Evolutionary conservation across 1,284 basidiomycete species (phyloP).

Genomic region (Tremellales sp.): DNA sequence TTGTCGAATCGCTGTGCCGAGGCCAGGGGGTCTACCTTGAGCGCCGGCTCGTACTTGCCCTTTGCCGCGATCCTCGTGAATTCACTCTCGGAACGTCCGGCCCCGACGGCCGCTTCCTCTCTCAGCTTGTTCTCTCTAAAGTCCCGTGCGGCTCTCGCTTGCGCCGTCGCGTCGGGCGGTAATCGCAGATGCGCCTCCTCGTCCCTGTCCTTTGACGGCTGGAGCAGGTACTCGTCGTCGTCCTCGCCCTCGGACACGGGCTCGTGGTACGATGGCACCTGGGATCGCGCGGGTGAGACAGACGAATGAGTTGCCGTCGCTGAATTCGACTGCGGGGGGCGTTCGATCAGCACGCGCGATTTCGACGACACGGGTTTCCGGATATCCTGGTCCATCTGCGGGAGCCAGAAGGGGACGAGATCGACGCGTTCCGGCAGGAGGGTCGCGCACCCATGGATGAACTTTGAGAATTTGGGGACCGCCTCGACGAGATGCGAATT

Average conservation of each 20-base stretch:
- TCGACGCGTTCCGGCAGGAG: conserved; percentile 90
- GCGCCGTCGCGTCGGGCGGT: conserved; percentile 64
- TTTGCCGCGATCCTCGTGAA: conserved; percentile 12
- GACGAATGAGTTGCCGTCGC: conserved; percentile 11
- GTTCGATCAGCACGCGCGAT: conserved; percentile 62
- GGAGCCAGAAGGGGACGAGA: conserved; percentile 96
- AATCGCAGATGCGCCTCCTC: conserved; percentile 76
- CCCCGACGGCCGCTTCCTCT: conserved; percentile 45
- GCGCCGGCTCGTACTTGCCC: conserved; percentile 44
- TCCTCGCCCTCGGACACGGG: conserved; percentile 79
- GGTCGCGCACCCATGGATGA: conserved; percentile 95
- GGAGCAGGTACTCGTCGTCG: conserved; percentile 64
- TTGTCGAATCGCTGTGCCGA: conserved; percentile 76
- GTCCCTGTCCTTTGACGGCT: conserved; percentile 60
- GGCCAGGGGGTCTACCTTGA: conserved; percentile 80
- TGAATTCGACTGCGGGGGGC: conserved; percentile 54
- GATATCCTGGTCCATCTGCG: conserved; percentile 84
- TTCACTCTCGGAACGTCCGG: too few species aligned
- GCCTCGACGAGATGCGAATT: conserved; percentile 90
- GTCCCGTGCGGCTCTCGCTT: conserved; percentile 75
- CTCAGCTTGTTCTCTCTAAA: conserved; percentile 75
- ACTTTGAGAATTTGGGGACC: conserved; percentile 80
- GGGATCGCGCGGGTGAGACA: conserved; percentile 17
- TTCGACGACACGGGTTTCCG: conserved; percentile 78
- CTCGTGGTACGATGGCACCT: conserved; percentile 61